Base-by-base conservation (phyloP, 192 early-diverging fungal species). In the Nowakowskiella sp. region DNA sequence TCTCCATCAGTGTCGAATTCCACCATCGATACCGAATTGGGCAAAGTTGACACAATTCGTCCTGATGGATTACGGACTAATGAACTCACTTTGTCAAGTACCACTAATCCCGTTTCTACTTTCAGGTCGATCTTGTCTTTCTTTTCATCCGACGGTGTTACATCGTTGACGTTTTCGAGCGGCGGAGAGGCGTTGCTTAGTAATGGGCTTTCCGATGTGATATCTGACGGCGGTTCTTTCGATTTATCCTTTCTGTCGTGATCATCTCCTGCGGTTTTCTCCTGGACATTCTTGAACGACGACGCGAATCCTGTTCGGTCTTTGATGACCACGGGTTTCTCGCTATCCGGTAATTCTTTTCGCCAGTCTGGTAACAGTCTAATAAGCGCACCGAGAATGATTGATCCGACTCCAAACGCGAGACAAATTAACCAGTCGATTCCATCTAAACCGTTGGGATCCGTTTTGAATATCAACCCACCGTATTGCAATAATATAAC, bases 401-500 rank as follows among this genome's bases (percentile, higher is more conserved):
- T 57, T 3, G 90, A 84, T 1, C 90, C 59, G 25, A 85, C 46
- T 28, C 94, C 96, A 49, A 89, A 50, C 3, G 77, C 66, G 29
- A 99, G 57, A 25, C 84, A 91, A 39, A 96, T 82, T 13, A 66
- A 68, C 96, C 96, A 99, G 44, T 88, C 79, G 22, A 64, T 66
- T 8, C 76, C 86, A 47, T 70, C 64, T 23, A 95, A 67, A 32
- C 57, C 53, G n/a, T 42, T 47, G 6, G 60, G 71, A 3, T 66
- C 70, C 1, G 85, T 84, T 49, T 86, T 80, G 72, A 99, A 97
- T 0, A 87, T 92, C 4, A 71, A 63, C 21, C 87, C 85, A 36
- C 90, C 93, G 76, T 94, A 92, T 60, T 87, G 61, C 22, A 97
- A 76, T 49, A 99, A 95, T 36, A 99, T 72, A 6, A 80, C 70